phyloP scores from a whole-genome alignment of 73 alveolate genomes.

The Symbiodinium pilosum region DNA sequence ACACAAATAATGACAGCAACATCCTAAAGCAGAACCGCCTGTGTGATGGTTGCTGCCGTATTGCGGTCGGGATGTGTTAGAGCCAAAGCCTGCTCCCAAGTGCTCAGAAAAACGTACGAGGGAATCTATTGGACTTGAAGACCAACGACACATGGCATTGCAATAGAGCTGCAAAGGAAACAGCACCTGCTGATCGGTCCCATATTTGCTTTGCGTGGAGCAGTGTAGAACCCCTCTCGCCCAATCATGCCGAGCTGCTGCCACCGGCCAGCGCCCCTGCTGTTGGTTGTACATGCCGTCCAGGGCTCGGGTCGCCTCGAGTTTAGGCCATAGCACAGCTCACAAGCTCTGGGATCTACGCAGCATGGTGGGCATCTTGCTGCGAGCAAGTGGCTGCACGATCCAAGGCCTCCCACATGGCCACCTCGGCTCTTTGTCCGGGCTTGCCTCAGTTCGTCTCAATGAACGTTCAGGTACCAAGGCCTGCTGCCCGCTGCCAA shows the following conservation, averaged over 20 bases:
- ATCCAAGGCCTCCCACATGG: slow-evolving; percentile 68
- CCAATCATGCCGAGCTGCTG: neutral
- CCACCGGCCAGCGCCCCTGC: neutral
- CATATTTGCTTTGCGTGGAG: neutral
- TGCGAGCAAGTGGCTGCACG: slow-evolving; percentile 33
- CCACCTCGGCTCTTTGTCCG: neutral
- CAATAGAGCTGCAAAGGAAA: too few relatives aligned
- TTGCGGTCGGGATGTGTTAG: slow-evolving; percentile 36
- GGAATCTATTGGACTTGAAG: too few relatives aligned
- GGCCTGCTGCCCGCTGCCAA: too few relatives aligned
- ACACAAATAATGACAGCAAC: neutral
- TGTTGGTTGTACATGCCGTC: neutral
- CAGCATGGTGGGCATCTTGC: neutral
- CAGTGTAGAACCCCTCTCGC: too few relatives aligned
- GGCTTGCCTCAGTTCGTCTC: neutral
- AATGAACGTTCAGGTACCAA: too few relatives aligned
- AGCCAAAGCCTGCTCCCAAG: slow-evolving; percentile 37
- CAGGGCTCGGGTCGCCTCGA: neutral
- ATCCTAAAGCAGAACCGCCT: neutral
- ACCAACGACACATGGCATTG: too few relatives aligned
- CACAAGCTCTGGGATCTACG: neutral
- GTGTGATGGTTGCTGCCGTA: slow-evolving; percentile 28
- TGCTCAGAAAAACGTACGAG: too few relatives aligned
- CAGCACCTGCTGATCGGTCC: neutral
- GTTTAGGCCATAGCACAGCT: neutral